Percentiles rank a stretch among this genome's conserved stretches.
Conservation (phyloP, 2,329 filamentous ascomycete genomes). For the Paradendryphiella salina region DNA sequence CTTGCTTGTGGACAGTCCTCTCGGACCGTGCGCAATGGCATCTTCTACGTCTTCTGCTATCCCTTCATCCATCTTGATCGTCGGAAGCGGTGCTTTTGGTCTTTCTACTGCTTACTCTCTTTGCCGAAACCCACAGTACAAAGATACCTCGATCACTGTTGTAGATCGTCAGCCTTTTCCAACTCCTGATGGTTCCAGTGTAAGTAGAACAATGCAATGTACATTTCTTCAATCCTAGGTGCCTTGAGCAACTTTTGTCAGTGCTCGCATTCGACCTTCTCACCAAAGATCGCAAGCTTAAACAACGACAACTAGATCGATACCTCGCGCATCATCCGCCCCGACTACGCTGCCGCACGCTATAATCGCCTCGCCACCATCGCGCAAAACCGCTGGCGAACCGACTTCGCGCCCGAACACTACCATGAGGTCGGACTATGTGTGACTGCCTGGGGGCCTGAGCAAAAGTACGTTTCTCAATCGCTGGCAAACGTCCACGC, state of each 20-base stretch:
- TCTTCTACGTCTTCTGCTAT: conserved; percentile 21
- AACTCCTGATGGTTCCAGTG: conserved; percentile 61
- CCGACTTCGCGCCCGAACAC: conserved; percentile 64
- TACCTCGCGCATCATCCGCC: conserved; percentile 63
- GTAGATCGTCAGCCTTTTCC: conserved; percentile 62
- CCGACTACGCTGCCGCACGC: conserved; percentile 79
- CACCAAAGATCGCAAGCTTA: conserved; percentile 1
- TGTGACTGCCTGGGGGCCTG: conserved; percentile 60
- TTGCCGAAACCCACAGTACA: conserved; percentile 60
- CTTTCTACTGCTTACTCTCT: conserved; percentile 72
- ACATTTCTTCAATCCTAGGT: background rate
- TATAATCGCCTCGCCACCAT: conserved; percentile 75
- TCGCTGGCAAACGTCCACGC: conserved; percentile 43
- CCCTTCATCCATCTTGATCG: conserved; percentile 53
- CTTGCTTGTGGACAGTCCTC: background rate
- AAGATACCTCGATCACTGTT: conserved; percentile 58
- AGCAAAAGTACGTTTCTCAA: conserved; percentile 47
- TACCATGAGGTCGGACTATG: conserved; percentile 73
- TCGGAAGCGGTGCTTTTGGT: conserved; percentile 60
- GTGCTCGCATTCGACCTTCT: background rate
- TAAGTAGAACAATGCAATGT: conserved; percentile 26
- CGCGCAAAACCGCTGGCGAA: conserved; percentile 72
- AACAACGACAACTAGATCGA: conserved; percentile 51
- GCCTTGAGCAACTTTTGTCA: background rate
- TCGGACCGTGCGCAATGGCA: conserved; percentile 24